These are phyloP conservation scores for Orbilia blumenaviensis DNA, from an alignment of 2,329 filamentous ascomycete species.

Conservation along the genomic window DNA sequence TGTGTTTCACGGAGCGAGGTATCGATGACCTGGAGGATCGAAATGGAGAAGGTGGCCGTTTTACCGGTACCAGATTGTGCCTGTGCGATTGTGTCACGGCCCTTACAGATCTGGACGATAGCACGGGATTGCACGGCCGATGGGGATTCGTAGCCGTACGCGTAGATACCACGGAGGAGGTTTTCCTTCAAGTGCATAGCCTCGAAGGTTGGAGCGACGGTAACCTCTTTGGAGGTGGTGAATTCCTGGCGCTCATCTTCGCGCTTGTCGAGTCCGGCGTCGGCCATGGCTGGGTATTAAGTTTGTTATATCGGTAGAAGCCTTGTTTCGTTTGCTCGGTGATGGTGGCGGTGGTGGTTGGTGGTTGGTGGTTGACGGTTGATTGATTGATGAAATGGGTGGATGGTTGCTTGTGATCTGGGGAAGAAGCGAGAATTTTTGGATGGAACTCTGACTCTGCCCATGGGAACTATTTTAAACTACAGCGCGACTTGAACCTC, in stretches of 20 bases:
- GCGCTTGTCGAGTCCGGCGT: slow-evolving; percentile 84
- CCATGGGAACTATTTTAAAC: neutral
- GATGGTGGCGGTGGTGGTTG: slow-evolving; percentile 40
- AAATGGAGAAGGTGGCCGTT: slow-evolving; percentile 95
- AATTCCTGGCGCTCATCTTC: slow-evolving; percentile 98
- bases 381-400: slow-evolving; percentile 3
- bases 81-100: slow-evolving; percentile 97
- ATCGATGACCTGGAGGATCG: slow-evolving; percentile 94
- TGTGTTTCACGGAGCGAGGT: slow-evolving; percentile 91
- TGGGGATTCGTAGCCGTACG: slow-evolving; percentile 97
- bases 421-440: slow-evolving; percentile 52
- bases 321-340: too few relatives aligned
- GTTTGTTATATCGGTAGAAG: too few relatives aligned
- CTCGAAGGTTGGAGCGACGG: slow-evolving; percentile 91
- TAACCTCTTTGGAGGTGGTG: slow-evolving; percentile 96
- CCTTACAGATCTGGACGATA: slow-evolving; percentile 99
- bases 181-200: slow-evolving; percentile 97
- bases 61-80: slow-evolving; percentile 97
- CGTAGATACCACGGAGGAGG: slow-evolving; percentile 94
- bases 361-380: neutral
- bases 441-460: slow-evolving; percentile 1
- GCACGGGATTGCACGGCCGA: slow-evolving; percentile 97
- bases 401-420: slow-evolving; percentile 19
- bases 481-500: slow-evolving; percentile 8
- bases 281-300: slow-evolving; percentile 88